Evolutionary conservation across 2,329 filamentous ascomycete genomes (phyloP).

Genomic region (Sarocladium oryzae): DNA sequence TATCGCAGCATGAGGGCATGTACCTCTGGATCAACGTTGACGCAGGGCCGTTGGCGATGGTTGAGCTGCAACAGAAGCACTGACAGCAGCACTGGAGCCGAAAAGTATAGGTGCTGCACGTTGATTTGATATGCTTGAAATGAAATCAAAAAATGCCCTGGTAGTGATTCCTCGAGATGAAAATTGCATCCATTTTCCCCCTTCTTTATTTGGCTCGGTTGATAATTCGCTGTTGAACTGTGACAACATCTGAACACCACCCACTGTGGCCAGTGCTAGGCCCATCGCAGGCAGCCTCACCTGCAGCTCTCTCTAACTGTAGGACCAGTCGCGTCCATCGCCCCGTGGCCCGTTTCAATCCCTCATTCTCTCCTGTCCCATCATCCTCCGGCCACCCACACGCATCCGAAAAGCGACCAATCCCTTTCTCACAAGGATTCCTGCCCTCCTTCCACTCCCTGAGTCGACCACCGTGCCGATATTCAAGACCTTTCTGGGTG

Average conservation of each 20-base stretch:
- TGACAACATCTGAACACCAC: no score
- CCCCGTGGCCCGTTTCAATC: not conserved
- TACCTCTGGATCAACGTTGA: slow-evolving; percentile 8
- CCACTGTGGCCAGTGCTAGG: not conserved
- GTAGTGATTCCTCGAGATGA: not conserved
- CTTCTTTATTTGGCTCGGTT: no score
- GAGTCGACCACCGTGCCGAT: not conserved
- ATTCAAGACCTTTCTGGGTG: not conserved
- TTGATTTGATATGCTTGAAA: no score
- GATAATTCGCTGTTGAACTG: no score
- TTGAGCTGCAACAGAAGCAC: not conserved
- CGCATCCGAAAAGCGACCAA: not conserved
- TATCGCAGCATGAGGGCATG: not conserved
- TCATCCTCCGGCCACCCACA: not conserved
- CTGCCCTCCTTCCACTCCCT: not conserved
- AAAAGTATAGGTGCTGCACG: no score
- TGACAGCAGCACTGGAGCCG: not conserved
- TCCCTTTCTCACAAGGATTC: not conserved
- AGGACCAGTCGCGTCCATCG: not conserved
- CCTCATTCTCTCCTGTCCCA: not conserved
- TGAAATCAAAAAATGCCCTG: not conserved
- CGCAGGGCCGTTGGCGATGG: not conserved
- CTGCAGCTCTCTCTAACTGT: not conserved
- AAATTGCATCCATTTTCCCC: not conserved
- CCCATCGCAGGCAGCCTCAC: slow-evolving; percentile 7